These are phyloP conservation scores for Penicillium janthinellum DNA, from an alignment of 2,329 filamentous ascomycete genomes.

Conservation along the genomic window DNA sequence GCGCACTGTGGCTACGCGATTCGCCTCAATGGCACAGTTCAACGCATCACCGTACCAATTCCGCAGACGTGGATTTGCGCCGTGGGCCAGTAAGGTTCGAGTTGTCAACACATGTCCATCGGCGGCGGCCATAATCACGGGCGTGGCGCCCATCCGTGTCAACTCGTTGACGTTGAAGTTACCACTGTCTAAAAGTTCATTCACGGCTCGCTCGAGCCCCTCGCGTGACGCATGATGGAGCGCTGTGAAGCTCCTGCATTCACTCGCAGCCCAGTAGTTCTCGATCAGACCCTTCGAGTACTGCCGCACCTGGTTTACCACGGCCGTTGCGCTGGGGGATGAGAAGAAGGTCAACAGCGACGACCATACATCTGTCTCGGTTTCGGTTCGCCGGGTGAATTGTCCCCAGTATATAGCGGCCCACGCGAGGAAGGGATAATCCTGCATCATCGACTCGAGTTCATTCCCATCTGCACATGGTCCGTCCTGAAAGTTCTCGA, in stretches of 20 bases:
- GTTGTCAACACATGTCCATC: not conserved
- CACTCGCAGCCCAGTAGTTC: not conserved
- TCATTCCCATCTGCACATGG: not conserved
- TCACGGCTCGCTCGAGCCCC: not conserved
- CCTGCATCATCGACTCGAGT: not conserved
- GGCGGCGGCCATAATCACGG: not conserved
- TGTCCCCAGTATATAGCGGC: not conserved
- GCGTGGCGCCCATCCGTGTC: not conserved
- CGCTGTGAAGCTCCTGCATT: not conserved
- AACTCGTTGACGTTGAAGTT: not conserved
- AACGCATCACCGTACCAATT: not conserved
- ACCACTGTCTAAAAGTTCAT: not conserved
- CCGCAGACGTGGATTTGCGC: not conserved
- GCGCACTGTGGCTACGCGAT: not conserved
- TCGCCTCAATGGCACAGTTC: not conserved
- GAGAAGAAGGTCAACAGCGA: not conserved
- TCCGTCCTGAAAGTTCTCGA: not conserved
- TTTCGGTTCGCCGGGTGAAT: not conserved
- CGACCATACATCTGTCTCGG: not conserved
- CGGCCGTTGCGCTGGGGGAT: not conserved
- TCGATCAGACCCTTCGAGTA: not conserved
- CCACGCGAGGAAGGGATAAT: not conserved
- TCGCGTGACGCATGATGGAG: not conserved
- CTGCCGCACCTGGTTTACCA: not conserved
- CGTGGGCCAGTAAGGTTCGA: not conserved